Percentiles rank a stretch among this genome's conserved stretches.
These are phyloP conservation scores for Rhododendron ovatum DNA, from an alignment of 148 eudicot species.

Conservation along the genomic window DNA sequence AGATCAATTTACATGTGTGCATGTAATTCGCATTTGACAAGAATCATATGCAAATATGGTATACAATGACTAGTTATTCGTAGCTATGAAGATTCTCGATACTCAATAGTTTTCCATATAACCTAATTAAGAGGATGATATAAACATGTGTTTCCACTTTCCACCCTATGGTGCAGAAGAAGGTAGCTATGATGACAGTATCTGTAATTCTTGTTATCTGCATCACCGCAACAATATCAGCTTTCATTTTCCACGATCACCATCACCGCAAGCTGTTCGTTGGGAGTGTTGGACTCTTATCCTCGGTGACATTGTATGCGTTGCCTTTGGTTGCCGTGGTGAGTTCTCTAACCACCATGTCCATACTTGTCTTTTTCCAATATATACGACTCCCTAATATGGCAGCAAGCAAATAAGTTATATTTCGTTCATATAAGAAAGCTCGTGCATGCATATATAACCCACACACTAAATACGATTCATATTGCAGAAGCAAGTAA, in stretches of 20 bases:
- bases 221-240: constrained; percentile 35
- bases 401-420: not conserved
- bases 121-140: not conserved
- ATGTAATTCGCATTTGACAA: not conserved
- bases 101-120: not conserved
- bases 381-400: not conserved
- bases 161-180: constrained; percentile 39
- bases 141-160: constrained; percentile 4
- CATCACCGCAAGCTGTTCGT: constrained; percentile 48
- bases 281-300: constrained; percentile 58
- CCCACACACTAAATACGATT: not conserved
- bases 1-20: not conserved
- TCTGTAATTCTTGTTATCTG: constrained; percentile 29
- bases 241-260: constrained; percentile 51
- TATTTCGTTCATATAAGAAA: not conserved
- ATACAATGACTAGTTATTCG: not conserved
- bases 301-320: constrained; percentile 35
- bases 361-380: not conserved
- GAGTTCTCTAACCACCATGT: constrained; percentile 14
- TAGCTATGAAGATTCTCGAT: not conserved
- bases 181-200: constrained; percentile 38
- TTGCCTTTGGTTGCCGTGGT: constrained; percentile 73
- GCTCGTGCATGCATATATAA: not conserved
- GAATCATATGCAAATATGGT: not conserved
- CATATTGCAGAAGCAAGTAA: constrained; percentile 56